Conservation (phyloP, 2,329 filamentous ascomycete genomes). For the Pseudogymnoascus sp. region DNA sequence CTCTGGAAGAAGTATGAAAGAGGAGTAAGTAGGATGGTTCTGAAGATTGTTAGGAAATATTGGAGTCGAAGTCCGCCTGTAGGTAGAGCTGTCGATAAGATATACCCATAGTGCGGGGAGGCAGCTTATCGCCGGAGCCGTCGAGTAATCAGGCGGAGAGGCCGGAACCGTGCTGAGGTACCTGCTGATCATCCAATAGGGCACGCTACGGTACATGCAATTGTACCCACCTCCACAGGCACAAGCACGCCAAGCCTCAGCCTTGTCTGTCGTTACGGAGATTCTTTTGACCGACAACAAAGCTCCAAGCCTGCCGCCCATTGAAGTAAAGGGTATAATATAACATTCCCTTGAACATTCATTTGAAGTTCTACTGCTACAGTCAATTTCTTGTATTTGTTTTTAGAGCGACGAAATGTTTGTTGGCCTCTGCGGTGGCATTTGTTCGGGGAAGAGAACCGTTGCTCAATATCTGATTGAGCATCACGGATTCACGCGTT, state of each 20-base stretch:
- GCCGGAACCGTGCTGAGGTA: constrained; percentile 1
- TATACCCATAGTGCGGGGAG: neutral
- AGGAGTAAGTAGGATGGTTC: neutral
- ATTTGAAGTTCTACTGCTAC: neutral
- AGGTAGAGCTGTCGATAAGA: constrained; percentile 3
- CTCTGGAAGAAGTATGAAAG: neutral
- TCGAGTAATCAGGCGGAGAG: constrained; percentile 6
- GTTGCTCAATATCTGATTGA: constrained; percentile 82
- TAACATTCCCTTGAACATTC: neutral
- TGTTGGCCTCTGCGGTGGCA: constrained; percentile 72
- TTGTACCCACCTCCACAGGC: neutral
- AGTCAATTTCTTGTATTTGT: neutral
- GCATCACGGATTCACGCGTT: constrained; percentile 70
- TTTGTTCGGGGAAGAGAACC: constrained; percentile 86
- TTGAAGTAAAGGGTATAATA: neutral
- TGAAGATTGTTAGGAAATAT: neutral
- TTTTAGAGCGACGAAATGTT: constrained; percentile 48
- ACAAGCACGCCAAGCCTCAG: constrained; percentile 6
- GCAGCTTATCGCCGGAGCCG: constrained; percentile 6
- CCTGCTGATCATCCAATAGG: constrained; percentile 8
- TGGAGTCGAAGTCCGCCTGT: neutral
- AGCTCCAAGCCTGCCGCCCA: neutral
- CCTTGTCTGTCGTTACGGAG: neutral
- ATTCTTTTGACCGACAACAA: neutral
- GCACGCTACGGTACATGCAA: neutral